Percentiles rank a stretch among this genome's conserved stretches.
phyloP scores from a whole-genome alignment of 2,329 filamentous ascomycete species.

The Xylariaceae sp. region DNA sequence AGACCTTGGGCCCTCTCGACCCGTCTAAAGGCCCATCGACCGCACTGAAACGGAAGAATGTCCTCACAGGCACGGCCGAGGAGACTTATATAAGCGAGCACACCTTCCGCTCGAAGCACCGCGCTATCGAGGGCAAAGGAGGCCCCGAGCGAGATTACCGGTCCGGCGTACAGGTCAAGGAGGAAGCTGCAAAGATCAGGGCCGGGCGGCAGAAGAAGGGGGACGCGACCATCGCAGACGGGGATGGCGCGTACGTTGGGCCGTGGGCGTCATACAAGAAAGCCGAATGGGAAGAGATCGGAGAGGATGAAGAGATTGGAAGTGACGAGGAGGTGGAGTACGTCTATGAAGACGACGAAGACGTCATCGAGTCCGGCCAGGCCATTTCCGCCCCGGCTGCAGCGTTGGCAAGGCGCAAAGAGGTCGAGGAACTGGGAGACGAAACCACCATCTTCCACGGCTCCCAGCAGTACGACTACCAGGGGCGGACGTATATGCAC shows the following conservation, averaged over 20 bases:
- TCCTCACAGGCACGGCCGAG: constrained; percentile 78
- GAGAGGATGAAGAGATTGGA: constrained; percentile 67
- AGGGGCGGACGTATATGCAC: constrained; percentile 96
- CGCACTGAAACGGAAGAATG: constrained; percentile 68
- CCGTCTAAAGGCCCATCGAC: constrained; percentile 63
- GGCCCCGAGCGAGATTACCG: constrained; percentile 53
- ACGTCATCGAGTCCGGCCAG: constrained; percentile 59
- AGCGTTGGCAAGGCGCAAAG: constrained; percentile 50
- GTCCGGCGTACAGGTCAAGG: constrained; percentile 57
- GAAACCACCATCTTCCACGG: constrained; percentile 90
- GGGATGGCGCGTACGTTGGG: constrained; percentile 81
- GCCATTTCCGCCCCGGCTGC: constrained; percentile 51
- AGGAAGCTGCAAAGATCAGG: constrained; percentile 60
- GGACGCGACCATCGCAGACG: constrained; percentile 76
- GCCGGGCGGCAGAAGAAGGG: constrained; percentile 82
- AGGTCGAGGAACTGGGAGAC: constrained; percentile 54
- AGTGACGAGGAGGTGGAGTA: constrained; percentile 76
- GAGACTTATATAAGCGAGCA: constrained; percentile 88
- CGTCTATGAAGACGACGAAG: constrained; percentile 67
- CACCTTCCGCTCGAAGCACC: constrained; percentile 82
- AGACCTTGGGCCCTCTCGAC: constrained; percentile 64
- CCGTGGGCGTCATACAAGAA: constrained; percentile 86
- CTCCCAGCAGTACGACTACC: constrained; percentile 78
- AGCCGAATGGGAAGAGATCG: constrained; percentile 67
- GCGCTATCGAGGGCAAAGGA: constrained; percentile 67